A percentile compares a stretch with the other conserved stretches of the same genome.
These are phyloP conservation scores for Tolypocladium sp. DNA, from an alignment of 2,329 filamentous ascomycete species.

Conservation along the genomic window DNA sequence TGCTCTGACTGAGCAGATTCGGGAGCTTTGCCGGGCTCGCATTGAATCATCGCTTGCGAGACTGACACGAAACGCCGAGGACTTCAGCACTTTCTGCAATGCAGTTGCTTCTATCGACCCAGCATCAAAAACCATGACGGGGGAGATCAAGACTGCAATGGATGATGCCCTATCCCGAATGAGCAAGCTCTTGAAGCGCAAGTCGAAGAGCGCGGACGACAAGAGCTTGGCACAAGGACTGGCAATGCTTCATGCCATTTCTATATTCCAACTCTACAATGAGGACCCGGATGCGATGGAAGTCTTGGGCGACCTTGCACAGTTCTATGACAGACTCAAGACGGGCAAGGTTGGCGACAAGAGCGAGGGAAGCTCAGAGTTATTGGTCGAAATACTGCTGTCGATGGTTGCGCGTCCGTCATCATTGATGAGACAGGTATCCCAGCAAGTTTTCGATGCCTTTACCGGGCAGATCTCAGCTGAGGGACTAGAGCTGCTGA, in stretches of 20 bases:
- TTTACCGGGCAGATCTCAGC: constrained; percentile 69
- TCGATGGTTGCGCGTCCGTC: constrained; percentile 83
- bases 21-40: constrained; percentile 45
- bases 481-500: constrained; percentile 57
- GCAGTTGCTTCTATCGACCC: constrained; percentile 45
- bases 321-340: constrained; percentile 61
- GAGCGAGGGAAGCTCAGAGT: constrained; percentile 52
- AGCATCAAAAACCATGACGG: constrained; percentile 43
- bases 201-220: constrained; percentile 22
- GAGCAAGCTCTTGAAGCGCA: constrained; percentile 39
- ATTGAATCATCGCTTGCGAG: constrained; percentile 50
- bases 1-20: constrained; percentile 40
- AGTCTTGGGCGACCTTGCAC: constrained; percentile 71
- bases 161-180: constrained; percentile 43
- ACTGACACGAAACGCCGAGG: constrained; percentile 43
- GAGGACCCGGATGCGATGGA: constrained; percentile 79
- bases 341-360: constrained; percentile 34
- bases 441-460: constrained; percentile 77
- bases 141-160: constrained; percentile 42
- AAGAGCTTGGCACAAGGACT: constrained; percentile 51
- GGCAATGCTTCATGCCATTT: constrained; percentile 72
- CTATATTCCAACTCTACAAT: constrained; percentile 82
- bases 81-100: constrained; percentile 43
- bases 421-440: constrained; percentile 73
- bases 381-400: constrained; percentile 81